Evolutionary conservation across 2,329 filamentous ascomycete species (phyloP), one percentile per base, ranked within the genome.

Genomic region (Claviceps humidiphila): DNA sequence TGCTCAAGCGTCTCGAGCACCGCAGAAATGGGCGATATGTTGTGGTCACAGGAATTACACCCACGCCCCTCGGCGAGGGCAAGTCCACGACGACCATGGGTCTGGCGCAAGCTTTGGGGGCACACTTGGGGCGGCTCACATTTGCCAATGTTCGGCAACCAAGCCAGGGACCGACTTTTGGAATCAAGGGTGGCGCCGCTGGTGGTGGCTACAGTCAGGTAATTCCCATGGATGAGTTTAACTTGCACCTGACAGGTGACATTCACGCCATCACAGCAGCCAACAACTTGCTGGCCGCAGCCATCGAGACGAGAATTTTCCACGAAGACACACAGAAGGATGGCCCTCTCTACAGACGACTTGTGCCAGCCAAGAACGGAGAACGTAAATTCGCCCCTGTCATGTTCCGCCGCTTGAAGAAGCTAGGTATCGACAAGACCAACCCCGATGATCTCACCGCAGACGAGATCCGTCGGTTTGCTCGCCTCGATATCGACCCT

Each of bases 191-290:
- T 57, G 93, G 93, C 63, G 93, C 93, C 54, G 93, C 93, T 53
- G 93, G 93, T 63, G 93, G 93, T 68, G 93, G 93, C 41, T 98
- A 97, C 80, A 95, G 89, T 68, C 93, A 98, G 69, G 93, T 98
- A 64, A 97, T 98, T 62, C 93, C 93, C 54, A 98, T 98, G 93
- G 93, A 98, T 62, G 93, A 98, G 69, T 98, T 98, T 76, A 98
- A 98, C 71, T 75, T 98, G 64, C 93, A 98, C 68, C 73, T 98
- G 63, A 98, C 93, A 52, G 93, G 93, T 62, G 93, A 98, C 66
- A 97, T 98, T 53, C 93, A 98, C 68, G 93, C 93, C 58, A 93
- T 98, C 63, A 89, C 89, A 51, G 91, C 91, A 30, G 93, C 93
- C 40, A 98, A 97, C 78, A 98, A 98, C 71, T 76, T 98, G 53